Evolutionary conservation across 2,329 filamentous ascomycete genomes (phyloP).

Genomic region (Aspergillus versicolor): DNA sequence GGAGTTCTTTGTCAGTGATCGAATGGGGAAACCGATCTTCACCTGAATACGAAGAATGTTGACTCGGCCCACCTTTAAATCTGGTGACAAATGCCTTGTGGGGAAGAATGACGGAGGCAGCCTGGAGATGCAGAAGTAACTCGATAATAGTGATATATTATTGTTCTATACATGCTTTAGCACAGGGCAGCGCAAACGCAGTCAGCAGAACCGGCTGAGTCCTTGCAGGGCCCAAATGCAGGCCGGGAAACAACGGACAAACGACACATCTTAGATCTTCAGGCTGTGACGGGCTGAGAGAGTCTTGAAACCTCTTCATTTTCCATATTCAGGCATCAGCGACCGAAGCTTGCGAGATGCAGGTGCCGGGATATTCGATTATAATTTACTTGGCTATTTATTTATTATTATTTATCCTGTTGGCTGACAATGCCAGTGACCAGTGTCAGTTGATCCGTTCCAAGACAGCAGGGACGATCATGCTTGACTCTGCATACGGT

Average conservation of each 20-base stretch:
- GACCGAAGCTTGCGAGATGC: not conserved
- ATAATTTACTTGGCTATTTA: not conserved
- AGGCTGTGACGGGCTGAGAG: not conserved
- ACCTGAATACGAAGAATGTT: conserved; percentile 9
- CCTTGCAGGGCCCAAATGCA: conserved; percentile 1
- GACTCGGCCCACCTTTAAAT: not conserved
- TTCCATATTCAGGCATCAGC: not conserved
- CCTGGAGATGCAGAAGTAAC: not conserved
- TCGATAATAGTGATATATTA: not conserved
- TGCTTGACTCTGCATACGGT: not conserved
- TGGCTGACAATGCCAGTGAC: not conserved
- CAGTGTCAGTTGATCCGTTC: not conserved
- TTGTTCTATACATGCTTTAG: not conserved
- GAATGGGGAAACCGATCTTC: conserved; percentile 13
- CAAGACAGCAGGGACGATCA: not conserved
- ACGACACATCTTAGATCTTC: conserved; percentile 9
- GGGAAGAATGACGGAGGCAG: not conserved
- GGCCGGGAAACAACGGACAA: not conserved
- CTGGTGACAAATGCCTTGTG: conserved; percentile 16
- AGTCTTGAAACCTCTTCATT: not conserved
- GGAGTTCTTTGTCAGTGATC: not conserved
- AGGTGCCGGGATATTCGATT: not conserved
- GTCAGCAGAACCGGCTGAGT: not conserved
- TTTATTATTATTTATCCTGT: not conserved
- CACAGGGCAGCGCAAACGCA: not conserved